Conservation (phyloP, 2,329 filamentous ascomycete species). For the Penicillium corylophilum region DNA sequence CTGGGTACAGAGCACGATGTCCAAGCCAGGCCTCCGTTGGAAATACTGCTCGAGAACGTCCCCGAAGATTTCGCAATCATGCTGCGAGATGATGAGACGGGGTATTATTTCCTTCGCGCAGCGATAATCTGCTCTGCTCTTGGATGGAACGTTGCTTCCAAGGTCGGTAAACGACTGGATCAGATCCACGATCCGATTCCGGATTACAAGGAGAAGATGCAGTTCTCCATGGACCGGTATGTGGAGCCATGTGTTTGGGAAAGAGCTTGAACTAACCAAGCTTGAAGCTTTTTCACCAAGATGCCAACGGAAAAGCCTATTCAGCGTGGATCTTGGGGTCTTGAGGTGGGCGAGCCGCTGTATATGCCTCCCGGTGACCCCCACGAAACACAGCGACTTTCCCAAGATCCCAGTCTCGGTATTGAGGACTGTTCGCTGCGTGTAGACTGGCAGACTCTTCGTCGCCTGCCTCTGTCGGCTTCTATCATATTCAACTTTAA, state of each 20-base stretch:
- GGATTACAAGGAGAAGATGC: constrained; percentile 85
- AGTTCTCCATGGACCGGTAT: constrained; percentile 80
- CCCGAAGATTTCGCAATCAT: constrained; percentile 83
- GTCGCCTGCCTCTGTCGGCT: constrained; percentile 72
- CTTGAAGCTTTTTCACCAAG: constrained; percentile 71
- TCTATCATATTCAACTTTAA: constrained; percentile 87
- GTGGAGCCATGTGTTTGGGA: constrained; percentile 19
- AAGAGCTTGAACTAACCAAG: not conserved
- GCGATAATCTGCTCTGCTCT: constrained; percentile 76
- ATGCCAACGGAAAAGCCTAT: constrained; percentile 73
- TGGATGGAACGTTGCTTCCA: constrained; percentile 74
- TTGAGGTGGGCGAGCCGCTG: constrained; percentile 72
- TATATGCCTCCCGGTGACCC: constrained; percentile 70
- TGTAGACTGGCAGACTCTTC: constrained; percentile 86
- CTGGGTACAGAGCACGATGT: constrained; percentile 63
- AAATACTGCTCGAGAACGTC: constrained; percentile 71
- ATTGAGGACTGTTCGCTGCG: constrained; percentile 65
- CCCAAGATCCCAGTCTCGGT: constrained; percentile 58
- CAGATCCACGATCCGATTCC: constrained; percentile 74
- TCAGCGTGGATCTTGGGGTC: constrained; percentile 79
- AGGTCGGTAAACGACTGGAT: constrained; percentile 68
- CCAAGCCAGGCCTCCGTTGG: constrained; percentile 61
- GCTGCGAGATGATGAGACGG: constrained; percentile 67
- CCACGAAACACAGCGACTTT: constrained; percentile 59
- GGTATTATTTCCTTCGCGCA: constrained; percentile 71